Evolutionary conservation across 106 monocot genomes (phyloP).

Genomic region (Apostasia ramifera): DNA sequence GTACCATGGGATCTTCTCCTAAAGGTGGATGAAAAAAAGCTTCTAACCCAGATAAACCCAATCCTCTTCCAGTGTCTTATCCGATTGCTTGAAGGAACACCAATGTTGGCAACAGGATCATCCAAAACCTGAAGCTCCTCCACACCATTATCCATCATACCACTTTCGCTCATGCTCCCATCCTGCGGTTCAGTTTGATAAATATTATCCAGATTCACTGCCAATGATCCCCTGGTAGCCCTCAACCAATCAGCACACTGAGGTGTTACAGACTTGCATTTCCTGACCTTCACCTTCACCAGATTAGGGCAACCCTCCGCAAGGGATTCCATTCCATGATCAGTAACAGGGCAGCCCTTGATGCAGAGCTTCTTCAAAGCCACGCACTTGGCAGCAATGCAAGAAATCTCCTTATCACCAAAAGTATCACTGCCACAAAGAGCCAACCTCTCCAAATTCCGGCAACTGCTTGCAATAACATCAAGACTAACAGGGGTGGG

Average conservation of each 20-base stretch:
- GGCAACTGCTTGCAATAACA: conserved; percentile 51
- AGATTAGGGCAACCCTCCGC: conserved; percentile 70
- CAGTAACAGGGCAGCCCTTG: conserved; percentile 71
- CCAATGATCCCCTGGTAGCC: conserved; percentile 38
- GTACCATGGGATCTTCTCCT: conserved; percentile 31
- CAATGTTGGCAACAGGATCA: conserved; percentile 26
- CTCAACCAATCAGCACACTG: conserved; percentile 60
- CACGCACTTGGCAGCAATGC: conserved; percentile 68
- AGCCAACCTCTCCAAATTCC: conserved; percentile 51
- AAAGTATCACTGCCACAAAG: conserved; percentile 66
- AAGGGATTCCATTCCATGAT: conserved; percentile 61
- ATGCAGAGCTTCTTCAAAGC: conserved; percentile 79
- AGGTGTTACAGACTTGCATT: conserved; percentile 59
- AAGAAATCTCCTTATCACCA: conserved; percentile 76
- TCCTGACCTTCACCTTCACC: conserved; percentile 86
- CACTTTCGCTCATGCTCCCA: conserved; percentile 39
- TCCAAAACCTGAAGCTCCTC: conserved; percentile 22
- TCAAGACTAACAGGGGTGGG: conserved; percentile 51
- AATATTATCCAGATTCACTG: conserved; percentile 54
- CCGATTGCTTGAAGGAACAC: conserved; percentile 43
- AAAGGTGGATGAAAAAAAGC: conserved; percentile 32
- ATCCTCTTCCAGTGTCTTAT: conserved; percentile 37
- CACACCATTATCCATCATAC: conserved; percentile 42
- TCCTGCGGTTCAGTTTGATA: conserved; percentile 27
- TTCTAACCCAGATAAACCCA: conserved; percentile 19